Conservation (phyloP, 306 rosid genomes). For the Sindora glabra region DNA sequence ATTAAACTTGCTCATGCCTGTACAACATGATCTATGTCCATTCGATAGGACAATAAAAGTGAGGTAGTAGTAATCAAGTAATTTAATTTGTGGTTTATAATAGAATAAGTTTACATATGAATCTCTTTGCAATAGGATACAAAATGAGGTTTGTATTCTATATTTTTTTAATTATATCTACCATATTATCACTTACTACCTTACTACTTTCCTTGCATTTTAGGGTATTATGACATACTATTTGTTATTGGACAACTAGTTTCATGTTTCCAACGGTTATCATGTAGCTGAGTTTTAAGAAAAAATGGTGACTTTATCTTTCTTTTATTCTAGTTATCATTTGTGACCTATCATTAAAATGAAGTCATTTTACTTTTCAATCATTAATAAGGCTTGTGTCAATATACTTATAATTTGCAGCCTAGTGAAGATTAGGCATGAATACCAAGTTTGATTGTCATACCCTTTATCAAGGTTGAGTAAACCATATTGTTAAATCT, state of each 20-base stretch:
- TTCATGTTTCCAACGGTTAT: constrained; percentile 46
- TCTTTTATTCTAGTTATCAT: not conserved
- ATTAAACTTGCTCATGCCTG: no score
- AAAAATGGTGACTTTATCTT: constrained; percentile 21
- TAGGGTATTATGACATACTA: constrained; percentile 58
- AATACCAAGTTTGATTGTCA: not conserved
- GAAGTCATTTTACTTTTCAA: not conserved
- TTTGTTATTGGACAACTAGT: constrained; percentile 42
- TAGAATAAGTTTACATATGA: no score
- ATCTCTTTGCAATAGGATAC: constrained; percentile 41
- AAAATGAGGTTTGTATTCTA: constrained; percentile 37
- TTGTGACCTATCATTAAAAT: not conserved
- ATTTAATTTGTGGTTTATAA: no score
- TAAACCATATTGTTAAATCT: not conserved
- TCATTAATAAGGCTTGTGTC: not conserved
- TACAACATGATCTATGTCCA: no score
- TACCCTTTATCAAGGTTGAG: not conserved
- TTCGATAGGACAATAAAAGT: no score
- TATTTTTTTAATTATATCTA: not conserved
- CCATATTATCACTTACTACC: not conserved
- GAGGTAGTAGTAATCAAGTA: no score
- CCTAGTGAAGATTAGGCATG: not conserved
- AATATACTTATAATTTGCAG: not conserved
- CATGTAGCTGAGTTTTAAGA: constrained; percentile 55
- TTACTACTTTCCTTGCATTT: constrained; percentile 2